Evolutionary conservation across 768 basidiomycete species (phyloP).

Genomic region (Crucibulum laeve): DNA sequence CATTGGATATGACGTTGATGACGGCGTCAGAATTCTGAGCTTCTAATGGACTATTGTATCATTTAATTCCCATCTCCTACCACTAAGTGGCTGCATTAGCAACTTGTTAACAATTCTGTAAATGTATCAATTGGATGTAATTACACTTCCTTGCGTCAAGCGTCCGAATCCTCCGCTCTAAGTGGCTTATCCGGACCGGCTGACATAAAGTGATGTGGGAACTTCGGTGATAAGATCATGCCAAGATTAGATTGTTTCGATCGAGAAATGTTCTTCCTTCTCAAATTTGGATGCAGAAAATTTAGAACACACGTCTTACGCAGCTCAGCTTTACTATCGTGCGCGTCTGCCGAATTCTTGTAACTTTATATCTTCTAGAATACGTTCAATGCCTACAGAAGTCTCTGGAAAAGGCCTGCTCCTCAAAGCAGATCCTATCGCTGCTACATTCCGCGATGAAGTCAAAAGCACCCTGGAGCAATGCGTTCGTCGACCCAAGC

Average conservation of each 20-base stretch:
- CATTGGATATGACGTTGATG: too few species aligned
- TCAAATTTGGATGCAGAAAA: not conserved
- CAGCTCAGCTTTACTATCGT: not conserved
- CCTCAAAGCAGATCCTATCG: constrained; percentile 75
- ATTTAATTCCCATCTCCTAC: not conserved
- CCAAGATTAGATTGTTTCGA: not conserved
- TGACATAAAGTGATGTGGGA: not conserved
- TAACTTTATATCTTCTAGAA: not conserved
- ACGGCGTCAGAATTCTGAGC: too few species aligned
- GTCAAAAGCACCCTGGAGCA: constrained; percentile 44
- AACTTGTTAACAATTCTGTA: too few species aligned
- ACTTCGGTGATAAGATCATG: not conserved
- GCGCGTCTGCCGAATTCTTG: not conserved
- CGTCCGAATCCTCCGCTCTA: not conserved
- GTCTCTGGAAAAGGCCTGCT: constrained; percentile 62
- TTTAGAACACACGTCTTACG: not conserved
- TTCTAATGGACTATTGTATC: not conserved
- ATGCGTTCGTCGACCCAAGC: constrained; percentile 50
- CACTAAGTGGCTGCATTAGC: too few species aligned
- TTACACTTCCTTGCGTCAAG: too few species aligned
- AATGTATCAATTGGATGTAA: too few species aligned
- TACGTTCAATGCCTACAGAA: constrained; percentile 13
- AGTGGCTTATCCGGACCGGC: not conserved
- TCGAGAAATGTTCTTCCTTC: too few species aligned
- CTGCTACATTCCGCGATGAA: constrained; percentile 66